Base-by-base conservation (phyloP, 2,329 filamentous ascomycete genomes). In the Dendryphion nanum region DNA sequence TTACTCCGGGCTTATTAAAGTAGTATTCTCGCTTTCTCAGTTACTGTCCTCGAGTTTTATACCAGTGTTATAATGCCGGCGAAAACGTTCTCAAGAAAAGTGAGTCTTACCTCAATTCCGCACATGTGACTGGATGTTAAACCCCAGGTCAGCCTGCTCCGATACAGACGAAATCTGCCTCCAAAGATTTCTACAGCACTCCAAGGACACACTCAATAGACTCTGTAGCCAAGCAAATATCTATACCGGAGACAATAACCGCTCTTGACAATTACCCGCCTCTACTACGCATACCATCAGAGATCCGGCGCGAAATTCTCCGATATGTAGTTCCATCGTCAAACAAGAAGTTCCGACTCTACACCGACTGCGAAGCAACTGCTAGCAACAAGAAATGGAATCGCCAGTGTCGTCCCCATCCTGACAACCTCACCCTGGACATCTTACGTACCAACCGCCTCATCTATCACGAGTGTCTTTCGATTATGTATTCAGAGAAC, bases 301-400 rank as follows among this genome's bases (percentile, higher is more conserved):
- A 67, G 34, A 61, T 67, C 29, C 55, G 64, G 16, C 55, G 61
- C 35, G 61, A 66, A 35, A 67, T 67, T 33, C 55, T 65, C 38
- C 51, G 59, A 52, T 63, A 64, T 47, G 48, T 67, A 23, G 47
- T 67, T 12, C 64, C 64, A 4, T 61, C 57, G 18, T 61, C 60
- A 12, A 61, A 62, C 41, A 69, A 65, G 26, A 66, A 71, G 15
- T 70, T 74, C 41, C 62, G 71, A 10, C 59, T 75, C 42, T 68
- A 69, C 50, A 73, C 69, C 20, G 63, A 71, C 48, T 68, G 68
- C 44, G 64, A 68, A 17, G 48, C 64, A 6, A 60, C 50, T 14
- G 54, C 53, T 7, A 49, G 73, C 35, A 66, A 63, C 47, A 59
- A 59, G 37, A 63, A 58, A 36, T 65, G 57, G 57, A 64, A 63